Percentiles rank a stretch among this genome's conserved stretches.
These are phyloP conservation scores for Ustulina deusta DNA, from an alignment of 2,329 filamentous ascomycete species.

Conservation along the genomic window DNA sequence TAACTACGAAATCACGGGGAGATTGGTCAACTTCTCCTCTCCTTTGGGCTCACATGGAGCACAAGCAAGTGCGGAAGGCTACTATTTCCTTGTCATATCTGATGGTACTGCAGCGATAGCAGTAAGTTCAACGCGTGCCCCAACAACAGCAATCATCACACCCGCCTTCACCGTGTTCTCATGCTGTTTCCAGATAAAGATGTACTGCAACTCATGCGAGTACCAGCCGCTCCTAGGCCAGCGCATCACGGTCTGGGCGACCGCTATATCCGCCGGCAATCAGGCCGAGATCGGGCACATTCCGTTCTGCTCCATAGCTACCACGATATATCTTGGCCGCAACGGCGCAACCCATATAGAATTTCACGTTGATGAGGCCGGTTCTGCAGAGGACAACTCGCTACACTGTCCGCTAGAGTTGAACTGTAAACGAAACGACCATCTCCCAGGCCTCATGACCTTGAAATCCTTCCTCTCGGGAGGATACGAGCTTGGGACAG, in stretches of 20 bases:
- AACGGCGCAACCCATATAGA: constrained; percentile 65
- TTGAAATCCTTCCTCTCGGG: constrained; percentile 65
- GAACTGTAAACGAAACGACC: constrained; percentile 42
- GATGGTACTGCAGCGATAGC: constrained; percentile 67
- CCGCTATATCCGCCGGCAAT: constrained; percentile 64
- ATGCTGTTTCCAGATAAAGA: constrained; percentile 56
- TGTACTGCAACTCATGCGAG: constrained; percentile 61
- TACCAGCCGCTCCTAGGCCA: constrained; percentile 62
- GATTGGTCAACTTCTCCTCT: constrained; percentile 67
- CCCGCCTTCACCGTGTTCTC: constrained; percentile 4
- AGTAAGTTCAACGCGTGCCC: constrained; percentile 51
- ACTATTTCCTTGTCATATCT: constrained; percentile 65
- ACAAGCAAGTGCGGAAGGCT: constrained; percentile 58
- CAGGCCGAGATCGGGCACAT: constrained; percentile 48
- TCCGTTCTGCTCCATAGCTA: constrained; percentile 61
- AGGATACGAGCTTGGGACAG: constrained; percentile 63
- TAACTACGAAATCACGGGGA: constrained; percentile 64
- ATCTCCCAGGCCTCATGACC: constrained; percentile 65
- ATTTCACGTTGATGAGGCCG: constrained; percentile 60
- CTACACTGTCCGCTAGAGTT: constrained; percentile 62
- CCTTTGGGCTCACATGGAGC: constrained; percentile 54
- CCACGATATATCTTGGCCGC: constrained; percentile 69
- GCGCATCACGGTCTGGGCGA: constrained; percentile 68
- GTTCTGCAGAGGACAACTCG: constrained; percentile 55
- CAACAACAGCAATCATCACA: neutral